Evolutionary conservation across 1,139 yeast genomes (phyloP), one percentile per base, ranked within the genome.

Genomic region (Suhomyces chickasaworum): DNA sequence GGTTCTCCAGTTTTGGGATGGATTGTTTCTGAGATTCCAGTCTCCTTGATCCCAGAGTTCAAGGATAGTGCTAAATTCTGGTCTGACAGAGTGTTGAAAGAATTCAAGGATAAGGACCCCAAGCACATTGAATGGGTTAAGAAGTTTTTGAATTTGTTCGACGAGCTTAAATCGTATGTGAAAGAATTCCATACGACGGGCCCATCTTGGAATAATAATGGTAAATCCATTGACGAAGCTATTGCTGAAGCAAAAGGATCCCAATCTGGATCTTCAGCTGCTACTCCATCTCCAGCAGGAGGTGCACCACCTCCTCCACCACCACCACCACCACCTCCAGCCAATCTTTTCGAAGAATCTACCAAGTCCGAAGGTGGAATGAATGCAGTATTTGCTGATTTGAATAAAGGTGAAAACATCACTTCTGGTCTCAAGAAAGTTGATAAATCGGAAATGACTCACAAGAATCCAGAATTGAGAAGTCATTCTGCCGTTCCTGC

Each of bases 61-160:
- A 88, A 86, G 62, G 99, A 95, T 59, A 82, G 95, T 35, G 89
- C 97, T 33, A 93, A 86, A 62, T 95, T 91, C 68, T 95, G 97
- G 89, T 81, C 96, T 25, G 91, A 95, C 68, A 80, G 96, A 58
- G 85, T 91, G 35, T 69, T 90, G 65, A 91, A 90, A 66, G 97
- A 89, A 52, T 83, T 71, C 69, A 89, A 80, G 64, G 95, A 84
- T 10, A 71, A 79, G 47, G 91, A 86, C 55, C 75, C 80, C 47
- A 58, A 59, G 20, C 88, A 88, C 46, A 84, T 78, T 18, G 86
- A 84, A 45, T 93, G 98, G 98, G 97, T 86, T 20, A 81, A 84
- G 52, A 62, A 68, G 18, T 88, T 83, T 59, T 65, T 81, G 57
- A 66, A 71, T 13, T 69, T 89, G 31, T 83, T 90, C 61, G 89